A percentile compares a stretch with the other conserved stretches of the same genome.
phyloP scores from a whole-genome alignment of 345 rosid species.

The Moricandia moricandioides region DNA sequence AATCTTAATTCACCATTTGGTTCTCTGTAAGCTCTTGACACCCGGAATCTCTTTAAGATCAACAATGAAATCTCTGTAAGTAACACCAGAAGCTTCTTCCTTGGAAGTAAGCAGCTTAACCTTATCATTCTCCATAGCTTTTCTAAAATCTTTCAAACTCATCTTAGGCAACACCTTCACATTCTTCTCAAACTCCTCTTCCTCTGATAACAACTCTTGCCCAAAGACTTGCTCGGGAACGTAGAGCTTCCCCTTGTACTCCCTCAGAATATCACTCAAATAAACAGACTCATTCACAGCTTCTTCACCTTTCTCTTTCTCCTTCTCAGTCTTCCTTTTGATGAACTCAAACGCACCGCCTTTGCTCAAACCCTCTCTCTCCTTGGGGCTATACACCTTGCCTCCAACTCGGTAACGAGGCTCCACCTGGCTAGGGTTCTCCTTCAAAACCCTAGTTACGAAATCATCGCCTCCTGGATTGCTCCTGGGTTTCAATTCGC shows the following conservation, averaged over 20 bases:
- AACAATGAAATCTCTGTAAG: constrained; percentile 58
- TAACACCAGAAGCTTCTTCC: constrained; percentile 47
- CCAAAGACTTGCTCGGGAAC: constrained; percentile 91
- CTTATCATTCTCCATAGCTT: constrained; percentile 59
- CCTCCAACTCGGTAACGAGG: constrained; percentile 60
- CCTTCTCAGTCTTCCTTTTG: constrained; percentile 43
- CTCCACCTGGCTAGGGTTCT: constrained; percentile 84
- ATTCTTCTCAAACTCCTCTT: constrained; percentile 63
- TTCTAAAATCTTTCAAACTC: constrained; percentile 70
- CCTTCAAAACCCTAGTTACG: constrained; percentile 64
- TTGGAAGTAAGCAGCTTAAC: constrained; percentile 71
- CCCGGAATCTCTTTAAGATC: constrained; percentile 89
- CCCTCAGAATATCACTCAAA: constrained; percentile 74
- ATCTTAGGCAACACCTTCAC: constrained; percentile 65
- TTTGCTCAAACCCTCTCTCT: constrained; percentile 50
- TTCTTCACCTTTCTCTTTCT: constrained; percentile 20
- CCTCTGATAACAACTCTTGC: constrained; percentile 62
- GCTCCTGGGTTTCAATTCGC: constrained; percentile 39
- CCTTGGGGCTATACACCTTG: constrained; percentile 58
- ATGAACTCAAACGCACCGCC: constrained; percentile 44
- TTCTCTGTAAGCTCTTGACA: constrained; percentile 75
- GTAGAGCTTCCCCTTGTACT: constrained; percentile 77
- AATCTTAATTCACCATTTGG: constrained; percentile 58
- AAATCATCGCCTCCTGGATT: constrained; percentile 50
- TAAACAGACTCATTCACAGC: constrained; percentile 48